Evolutionary conservation across 805 yeast species (phyloP).

Genomic region (Candida montana): DNA sequence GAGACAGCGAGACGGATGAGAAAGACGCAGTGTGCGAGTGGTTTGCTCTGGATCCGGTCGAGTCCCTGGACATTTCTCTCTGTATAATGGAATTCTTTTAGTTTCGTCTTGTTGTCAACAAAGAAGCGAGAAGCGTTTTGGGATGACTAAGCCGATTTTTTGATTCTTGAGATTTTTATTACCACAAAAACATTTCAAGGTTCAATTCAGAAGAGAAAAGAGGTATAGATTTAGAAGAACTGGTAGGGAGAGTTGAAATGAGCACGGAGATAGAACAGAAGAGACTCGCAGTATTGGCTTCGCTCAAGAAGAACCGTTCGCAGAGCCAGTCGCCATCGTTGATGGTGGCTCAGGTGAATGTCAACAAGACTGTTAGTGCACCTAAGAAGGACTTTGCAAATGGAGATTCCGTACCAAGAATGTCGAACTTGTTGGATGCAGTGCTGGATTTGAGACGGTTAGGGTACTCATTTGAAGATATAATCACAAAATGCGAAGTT

Average conservation of each 20-base stretch:
- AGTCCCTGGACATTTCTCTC: neutral
- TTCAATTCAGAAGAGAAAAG: too few species aligned
- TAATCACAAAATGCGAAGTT: constrained; percentile 14
- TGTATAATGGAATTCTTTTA: too few species aligned
- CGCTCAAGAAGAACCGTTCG: constrained; percentile 13
- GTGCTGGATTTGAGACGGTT: constrained; percentile 21
- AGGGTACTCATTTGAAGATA: constrained; percentile 20
- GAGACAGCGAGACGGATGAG: constrained; percentile 9
- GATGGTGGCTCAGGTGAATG: neutral
- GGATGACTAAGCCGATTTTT: neutral
- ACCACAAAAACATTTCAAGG: too few species aligned
- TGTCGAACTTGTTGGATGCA: constrained; percentile 12
- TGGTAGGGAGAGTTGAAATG: neutral
- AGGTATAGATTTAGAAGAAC: too few species aligned
- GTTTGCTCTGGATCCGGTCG: neutral
- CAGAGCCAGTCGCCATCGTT: constrained; percentile 5
- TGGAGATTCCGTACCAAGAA: neutral
- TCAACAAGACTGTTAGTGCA: neutral
- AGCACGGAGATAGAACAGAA: constrained; percentile 18
- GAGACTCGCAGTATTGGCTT: constrained; percentile 22
- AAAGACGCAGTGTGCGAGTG: constrained; percentile 4
- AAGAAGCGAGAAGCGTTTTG: too few species aligned
- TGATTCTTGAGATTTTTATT: neutral
- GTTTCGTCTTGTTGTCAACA: too few species aligned
- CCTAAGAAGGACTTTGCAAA: neutral